Conservation (phyloP, 495 filamentous ascomycete species). For the Pyronema domesticum region DNA sequence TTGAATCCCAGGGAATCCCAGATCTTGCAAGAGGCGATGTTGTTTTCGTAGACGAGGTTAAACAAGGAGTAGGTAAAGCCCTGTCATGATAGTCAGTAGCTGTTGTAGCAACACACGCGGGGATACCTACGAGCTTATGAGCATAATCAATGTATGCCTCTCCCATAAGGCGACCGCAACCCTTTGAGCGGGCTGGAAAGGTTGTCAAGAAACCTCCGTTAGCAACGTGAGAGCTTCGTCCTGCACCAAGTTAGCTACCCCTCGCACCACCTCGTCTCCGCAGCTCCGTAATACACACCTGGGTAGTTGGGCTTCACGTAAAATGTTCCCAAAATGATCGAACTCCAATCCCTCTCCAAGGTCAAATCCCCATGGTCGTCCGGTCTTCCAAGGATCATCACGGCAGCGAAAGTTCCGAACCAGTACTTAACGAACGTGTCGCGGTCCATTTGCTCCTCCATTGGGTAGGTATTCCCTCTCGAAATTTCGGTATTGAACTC, state of each 20-base stretch:
- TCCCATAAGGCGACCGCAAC: conserved; percentile 83
- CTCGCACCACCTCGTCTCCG: neutral
- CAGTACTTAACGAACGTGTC: conserved; percentile 73
- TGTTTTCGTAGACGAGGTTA: conserved; percentile 96
- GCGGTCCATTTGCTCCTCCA: conserved; percentile 60
- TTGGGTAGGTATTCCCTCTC: conserved; percentile 89
- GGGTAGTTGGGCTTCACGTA: conserved; percentile 98
- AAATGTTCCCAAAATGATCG: conserved; percentile 78
- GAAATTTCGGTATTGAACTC: conserved; percentile 91
- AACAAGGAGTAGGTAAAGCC: conserved; percentile 95
- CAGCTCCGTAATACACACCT: conserved; percentile 24
- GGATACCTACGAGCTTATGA: conserved; percentile 49
- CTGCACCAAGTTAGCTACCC: neutral
- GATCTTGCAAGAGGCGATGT: conserved; percentile 82
- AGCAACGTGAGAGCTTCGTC: conserved; percentile 86
- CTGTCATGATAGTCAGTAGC: conserved; percentile 21
- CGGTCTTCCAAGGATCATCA: conserved; percentile 69
- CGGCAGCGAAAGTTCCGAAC: conserved; percentile 86
- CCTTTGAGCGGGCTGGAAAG: conserved; percentile 70
- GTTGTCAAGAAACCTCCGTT: conserved; percentile 93
- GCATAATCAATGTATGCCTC: conserved; percentile 92
- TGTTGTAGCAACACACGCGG: neutral
- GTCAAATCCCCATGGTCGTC: conserved; percentile 26
- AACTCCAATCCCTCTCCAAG: conserved; percentile 53
- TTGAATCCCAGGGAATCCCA: conserved; percentile 99